Evolutionary conservation across 2,329 filamentous ascomycete genomes (phyloP), one percentile per base, ranked within the genome.

Genomic region (Arthroderma sp.): DNA sequence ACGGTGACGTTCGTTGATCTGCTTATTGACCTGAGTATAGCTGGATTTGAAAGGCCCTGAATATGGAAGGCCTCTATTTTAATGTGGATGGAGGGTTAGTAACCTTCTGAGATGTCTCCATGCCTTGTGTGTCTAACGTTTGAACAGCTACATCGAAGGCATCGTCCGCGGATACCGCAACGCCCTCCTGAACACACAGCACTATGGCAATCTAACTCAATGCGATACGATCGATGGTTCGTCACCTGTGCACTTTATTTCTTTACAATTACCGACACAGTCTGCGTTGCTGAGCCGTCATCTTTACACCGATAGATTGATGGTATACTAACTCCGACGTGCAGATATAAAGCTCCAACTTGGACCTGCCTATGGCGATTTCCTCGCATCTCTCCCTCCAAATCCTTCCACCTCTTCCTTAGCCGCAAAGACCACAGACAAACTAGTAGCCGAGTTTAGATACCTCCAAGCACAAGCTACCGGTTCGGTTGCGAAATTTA

Each of bases 161-260:
- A 88, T 98, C 63, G 86, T 96, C 58, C 85, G 91, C 59, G 91
- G 91, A 52, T 98, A 96, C 70, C 83, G 89, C 62, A 98, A 96
- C 68, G 78, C 82, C 59, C 82, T 98, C 52, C 77, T 98, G 61
- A 96, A 84, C 45, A 71, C 81, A 65, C 75, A 85, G 62, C 93
- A 89, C 71, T 98, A 98, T 71, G 81, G 75, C 70, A 98, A 96
- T 72, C 69, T 96, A 68, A 93, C 84, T 51, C 89, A 96, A 75
- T 96, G 89, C 77, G 89, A 96, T 70, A 94, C 80, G 41, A 89
- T 96, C 57, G 89, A 96, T 69, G 89, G 89, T 91, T 68, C 56
- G 73, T 55, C 47, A 38, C 30, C 38, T 45, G 42, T 36, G 29
- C 38, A 22, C 11, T 1, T 28, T 2, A 30, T 30, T 4, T 28